phyloP scores from a whole-genome alignment of 2,329 filamentous ascomycete species.

The Monilinia fructigena region DNA sequence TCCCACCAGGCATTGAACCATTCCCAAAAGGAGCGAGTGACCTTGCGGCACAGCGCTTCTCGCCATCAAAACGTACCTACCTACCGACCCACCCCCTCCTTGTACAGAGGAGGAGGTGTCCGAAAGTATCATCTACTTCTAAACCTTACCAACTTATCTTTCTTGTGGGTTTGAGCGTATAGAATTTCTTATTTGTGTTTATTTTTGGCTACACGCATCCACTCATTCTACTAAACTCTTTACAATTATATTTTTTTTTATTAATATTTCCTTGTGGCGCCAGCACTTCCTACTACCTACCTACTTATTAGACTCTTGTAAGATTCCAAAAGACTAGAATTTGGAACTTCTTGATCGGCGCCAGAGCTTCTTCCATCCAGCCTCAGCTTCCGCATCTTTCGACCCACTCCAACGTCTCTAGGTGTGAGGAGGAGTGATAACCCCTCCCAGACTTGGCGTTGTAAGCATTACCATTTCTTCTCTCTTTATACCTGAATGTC shows the following conservation, averaged over 20 bases:
- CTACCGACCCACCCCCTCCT: too few relatives aligned
- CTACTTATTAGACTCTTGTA: neutral
- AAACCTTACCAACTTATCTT: conserved; percentile 2
- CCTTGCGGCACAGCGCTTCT: conserved; percentile 22
- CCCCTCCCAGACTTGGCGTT: conserved; percentile 22
- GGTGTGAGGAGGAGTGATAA: conserved; percentile 13
- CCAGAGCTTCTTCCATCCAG: conserved; percentile 17
- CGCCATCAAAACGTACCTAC: too few relatives aligned
- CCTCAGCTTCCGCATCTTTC: conserved; percentile 18
- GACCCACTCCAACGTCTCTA: conserved; percentile 21
- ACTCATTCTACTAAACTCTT: conserved; percentile 15
- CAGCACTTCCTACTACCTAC: neutral
- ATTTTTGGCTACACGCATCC: conserved; percentile 23
- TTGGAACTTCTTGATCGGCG: conserved; percentile 9
- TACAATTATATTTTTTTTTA: neutral
- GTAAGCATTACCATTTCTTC: conserved; percentile 20
- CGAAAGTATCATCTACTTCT: neutral
- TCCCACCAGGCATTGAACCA: neutral
- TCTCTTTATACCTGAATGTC: conserved; percentile 21
- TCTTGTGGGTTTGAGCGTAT: neutral
- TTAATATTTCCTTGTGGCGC: conserved; percentile 2
- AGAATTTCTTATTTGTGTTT: neutral
- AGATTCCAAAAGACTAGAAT: neutral
- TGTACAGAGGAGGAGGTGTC: too few relatives aligned
- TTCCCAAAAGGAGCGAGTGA: conserved; percentile 10